Evolutionary conservation across 768 basidiomycete genomes (phyloP), one percentile per base, ranked within the genome.

Genomic region (Obba rivulosa): DNA sequence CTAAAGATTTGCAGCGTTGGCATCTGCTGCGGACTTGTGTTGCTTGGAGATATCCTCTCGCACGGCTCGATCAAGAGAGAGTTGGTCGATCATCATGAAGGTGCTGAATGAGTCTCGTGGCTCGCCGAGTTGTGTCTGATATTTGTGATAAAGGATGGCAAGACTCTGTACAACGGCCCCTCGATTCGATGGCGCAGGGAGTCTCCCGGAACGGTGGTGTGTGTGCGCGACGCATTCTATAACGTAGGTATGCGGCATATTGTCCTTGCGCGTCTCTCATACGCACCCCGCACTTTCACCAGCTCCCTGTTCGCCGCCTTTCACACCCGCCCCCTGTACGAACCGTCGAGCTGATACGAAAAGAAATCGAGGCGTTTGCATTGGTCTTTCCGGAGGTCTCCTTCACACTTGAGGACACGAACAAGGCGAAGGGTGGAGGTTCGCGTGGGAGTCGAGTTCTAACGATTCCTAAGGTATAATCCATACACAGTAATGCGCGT

Each of bases 151-250:
- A 20, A 92, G 87, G 81, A 79, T 23, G 81, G 82, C 13, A 75
- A 79, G 56, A 67, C 62, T 5, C 65, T 95, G 21, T 92, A 89
- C 59, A 69, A 69, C 21, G 92, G 92, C 0, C 75, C 81, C 25
- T 83, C 92, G 3, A 67, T 82, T 34, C 80, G 88, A 18, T 87
- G 90, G 83, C 75, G 81, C 49, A 74, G 84, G 53, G 81, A 88
- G 61, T 70, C 71, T 1, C 66, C 78, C 2, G 95, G 95, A 3
- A 96, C 94, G 5, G 82, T 78, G 10, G 85, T 95, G 36, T 83
- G 79, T 56, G 72, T 96, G 38, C 82, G 89, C 18, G 95, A 97
- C 63, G 83, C 89, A 2, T 99, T 96, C 62, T 88, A 86, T 61
- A 92, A 89, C 60, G 92, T 92, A 52, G 38, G 80, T 70, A 31